Evolutionary conservation across 768 basidiomycete species (phyloP), one percentile per base, ranked within the genome.

Genomic region (Pulveroboletus frians): DNA sequence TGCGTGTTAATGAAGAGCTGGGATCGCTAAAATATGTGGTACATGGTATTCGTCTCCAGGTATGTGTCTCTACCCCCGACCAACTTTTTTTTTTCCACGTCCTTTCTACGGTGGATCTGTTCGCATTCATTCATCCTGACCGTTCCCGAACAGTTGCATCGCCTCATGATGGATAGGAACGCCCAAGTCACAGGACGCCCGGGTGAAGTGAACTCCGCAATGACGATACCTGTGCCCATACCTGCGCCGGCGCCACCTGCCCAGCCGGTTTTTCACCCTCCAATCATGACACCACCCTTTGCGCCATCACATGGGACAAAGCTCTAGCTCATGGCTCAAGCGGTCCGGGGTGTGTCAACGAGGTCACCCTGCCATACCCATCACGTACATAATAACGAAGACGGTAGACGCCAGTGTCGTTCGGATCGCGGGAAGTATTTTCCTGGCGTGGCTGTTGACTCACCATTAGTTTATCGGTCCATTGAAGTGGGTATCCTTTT

Each of bases 41-140:
- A 37, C 85, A 90, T 54, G 88, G 88, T 2, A 64, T 92, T 39
- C 74, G 88, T 47, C 85, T 91, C 75, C 88, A 90, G 78, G 83
- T 88, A 48, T 11, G 76, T 67, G 7, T 35, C 23, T 32, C 32
- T 11, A 43, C 43, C 46, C 48, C 21, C 21, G 2, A 30, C 2
- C 30, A 38, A 43, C 48, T 50, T 47, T 51, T 26, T 26, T 4
- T 26, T 26, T 26, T 40, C 40, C 29, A 51, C 52, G 35, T 49
- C 17, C 26, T 36, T 47, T 55, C 31, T 40, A 36, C 30, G 45
- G 14, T 34, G 36, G 47, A 50, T 46, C 50, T 31, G 42, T 46
- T 52, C 42, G 36, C 48, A 4, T 43, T 30, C 44, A 56, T 50
- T 57, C 44, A 57, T 54, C 50, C 52, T 42, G 53, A 46, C 43